phyloP scores from a whole-genome alignment of 805 yeast species.

The Metschnikowia borealis region DNA sequence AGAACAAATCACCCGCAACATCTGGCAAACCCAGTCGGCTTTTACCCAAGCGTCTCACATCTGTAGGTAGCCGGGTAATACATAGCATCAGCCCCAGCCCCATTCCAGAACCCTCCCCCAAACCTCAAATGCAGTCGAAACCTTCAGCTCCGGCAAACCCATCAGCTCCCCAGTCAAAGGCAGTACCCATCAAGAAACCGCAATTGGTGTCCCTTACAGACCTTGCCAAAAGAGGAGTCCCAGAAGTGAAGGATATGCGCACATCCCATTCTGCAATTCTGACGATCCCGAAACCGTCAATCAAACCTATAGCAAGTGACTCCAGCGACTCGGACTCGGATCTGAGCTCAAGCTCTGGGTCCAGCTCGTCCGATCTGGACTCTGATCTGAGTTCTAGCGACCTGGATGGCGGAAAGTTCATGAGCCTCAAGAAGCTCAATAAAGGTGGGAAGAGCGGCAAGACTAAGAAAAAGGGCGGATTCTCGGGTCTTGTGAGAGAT shows the following conservation, averaged over 20 bases:
- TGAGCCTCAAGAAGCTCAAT: slow-evolving; percentile 23
- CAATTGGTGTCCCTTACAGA: slow-evolving; percentile 12
- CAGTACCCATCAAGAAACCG: slow-evolving; percentile 3
- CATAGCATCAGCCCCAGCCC: background rate
- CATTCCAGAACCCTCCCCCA: background rate
- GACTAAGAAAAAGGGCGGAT: slow-evolving; percentile 26
- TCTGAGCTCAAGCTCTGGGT: slow-evolving; percentile 10
- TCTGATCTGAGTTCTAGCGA: slow-evolving; percentile 8
- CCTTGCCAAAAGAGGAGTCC: slow-evolving; percentile 15
- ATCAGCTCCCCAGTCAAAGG: background rate
- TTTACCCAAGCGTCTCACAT: slow-evolving; percentile 1
- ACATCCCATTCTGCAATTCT: background rate
- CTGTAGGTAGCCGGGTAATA: background rate
- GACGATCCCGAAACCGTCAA: slow-evolving; percentile 3
- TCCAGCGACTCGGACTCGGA: slow-evolving; percentile 2
- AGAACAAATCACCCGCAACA: background rate
- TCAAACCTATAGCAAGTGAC: background rate
- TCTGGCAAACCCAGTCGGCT: background rate
- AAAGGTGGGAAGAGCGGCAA: slow-evolving; percentile 11
- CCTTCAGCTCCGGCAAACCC: background rate
- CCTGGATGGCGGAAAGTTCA: slow-evolving; percentile 19
- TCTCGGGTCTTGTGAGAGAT: slow-evolving; percentile 30
- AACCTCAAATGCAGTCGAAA: background rate
- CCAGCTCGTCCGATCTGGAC: slow-evolving; percentile 3
- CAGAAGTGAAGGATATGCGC: slow-evolving; percentile 14